Percentiles rank a stretch among this genome's conserved stretches.
Conservation (phyloP, 345 rosid species). For the Acer negundo region DNA sequence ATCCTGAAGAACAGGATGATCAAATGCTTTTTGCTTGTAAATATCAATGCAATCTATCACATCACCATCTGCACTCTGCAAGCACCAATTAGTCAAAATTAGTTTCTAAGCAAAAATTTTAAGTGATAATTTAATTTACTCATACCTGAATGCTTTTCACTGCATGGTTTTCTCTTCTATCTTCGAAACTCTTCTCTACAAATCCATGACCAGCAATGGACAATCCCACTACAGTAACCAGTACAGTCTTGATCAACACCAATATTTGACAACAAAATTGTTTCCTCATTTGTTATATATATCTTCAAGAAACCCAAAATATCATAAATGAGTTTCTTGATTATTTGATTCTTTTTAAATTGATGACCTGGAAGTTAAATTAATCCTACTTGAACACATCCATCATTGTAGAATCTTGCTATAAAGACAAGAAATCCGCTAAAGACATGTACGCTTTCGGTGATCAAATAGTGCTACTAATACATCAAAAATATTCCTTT, state of each 20-base stretch:
- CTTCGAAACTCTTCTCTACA: slow-evolving; percentile 2
- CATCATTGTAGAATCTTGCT: not conserved
- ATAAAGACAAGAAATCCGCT: not conserved
- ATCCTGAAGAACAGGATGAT: slow-evolving; percentile 48
- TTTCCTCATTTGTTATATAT: slow-evolving; percentile 14
- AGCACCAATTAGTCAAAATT: not conserved
- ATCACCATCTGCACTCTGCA: slow-evolving; percentile 59
- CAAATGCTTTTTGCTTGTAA: slow-evolving; percentile 52
- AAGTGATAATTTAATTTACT: not conserved
- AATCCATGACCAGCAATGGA: not conserved
- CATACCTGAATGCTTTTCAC: slow-evolving; percentile 47
- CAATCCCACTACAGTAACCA: slow-evolving; percentile 13
- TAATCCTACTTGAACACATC: not conserved
- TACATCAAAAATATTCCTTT: not conserved
- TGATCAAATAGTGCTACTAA: not conserved
- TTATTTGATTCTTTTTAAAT: no score
- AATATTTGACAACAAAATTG: not conserved
- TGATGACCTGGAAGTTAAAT: not conserved
- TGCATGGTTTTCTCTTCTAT: slow-evolving; percentile 7
- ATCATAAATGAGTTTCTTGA: not conserved
- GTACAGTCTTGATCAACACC: not conserved
- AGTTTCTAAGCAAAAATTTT: not conserved
- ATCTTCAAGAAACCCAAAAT: not conserved
- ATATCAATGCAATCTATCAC: slow-evolving; percentile 51
- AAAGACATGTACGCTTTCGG: not conserved